Evolutionary conservation across 768 basidiomycete genomes (phyloP).

Genomic region (Strobilomyces echinocephalus): DNA sequence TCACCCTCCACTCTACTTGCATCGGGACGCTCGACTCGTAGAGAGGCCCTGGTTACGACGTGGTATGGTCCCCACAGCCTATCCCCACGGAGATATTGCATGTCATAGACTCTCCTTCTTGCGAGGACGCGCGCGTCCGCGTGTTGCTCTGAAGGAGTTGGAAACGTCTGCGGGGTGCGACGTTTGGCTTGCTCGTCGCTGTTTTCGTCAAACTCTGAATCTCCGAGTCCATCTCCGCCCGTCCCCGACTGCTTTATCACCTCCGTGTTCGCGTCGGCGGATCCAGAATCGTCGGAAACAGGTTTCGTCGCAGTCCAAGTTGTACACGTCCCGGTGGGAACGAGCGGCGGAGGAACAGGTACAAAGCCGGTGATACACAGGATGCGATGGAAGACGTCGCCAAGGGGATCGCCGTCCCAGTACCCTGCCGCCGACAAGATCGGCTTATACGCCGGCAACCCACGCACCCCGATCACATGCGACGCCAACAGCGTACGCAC

Average conservation of each 20-base stretch:
- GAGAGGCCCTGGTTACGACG: constrained; percentile 10
- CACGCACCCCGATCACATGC: constrained; percentile 19
- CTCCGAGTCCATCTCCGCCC: not conserved
- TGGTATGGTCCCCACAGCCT: constrained; percentile 29
- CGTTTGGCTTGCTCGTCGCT: not conserved
- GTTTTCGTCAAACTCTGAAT: not conserved
- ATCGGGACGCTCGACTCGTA: not conserved
- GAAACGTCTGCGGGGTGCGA: constrained; percentile 4
- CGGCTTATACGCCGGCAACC: constrained; percentile 11
- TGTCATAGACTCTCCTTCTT: constrained; percentile 28
- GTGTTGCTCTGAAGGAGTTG: constrained; percentile 10
- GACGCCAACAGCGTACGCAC: constrained; percentile 22
- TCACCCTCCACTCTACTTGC: not conserved
- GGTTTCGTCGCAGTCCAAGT: not conserved
- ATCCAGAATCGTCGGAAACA: not conserved
- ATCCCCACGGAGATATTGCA: constrained; percentile 27
- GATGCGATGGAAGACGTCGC: constrained; percentile 39
- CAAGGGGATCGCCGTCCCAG: constrained; percentile 28
- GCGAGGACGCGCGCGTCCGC: constrained; percentile 27
- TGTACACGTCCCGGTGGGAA: not conserved
- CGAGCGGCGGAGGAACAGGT: constrained; percentile 22
- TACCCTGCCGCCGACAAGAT: constrained; percentile 14
- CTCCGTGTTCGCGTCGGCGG: not conserved
- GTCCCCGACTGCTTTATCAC: not conserved
- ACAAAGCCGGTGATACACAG: constrained; percentile 43